Percentiles rank a stretch among this genome's conserved stretches.
Conservation (phyloP, 179 eudicot genomes). For the Beta macrorhiza region DNA sequence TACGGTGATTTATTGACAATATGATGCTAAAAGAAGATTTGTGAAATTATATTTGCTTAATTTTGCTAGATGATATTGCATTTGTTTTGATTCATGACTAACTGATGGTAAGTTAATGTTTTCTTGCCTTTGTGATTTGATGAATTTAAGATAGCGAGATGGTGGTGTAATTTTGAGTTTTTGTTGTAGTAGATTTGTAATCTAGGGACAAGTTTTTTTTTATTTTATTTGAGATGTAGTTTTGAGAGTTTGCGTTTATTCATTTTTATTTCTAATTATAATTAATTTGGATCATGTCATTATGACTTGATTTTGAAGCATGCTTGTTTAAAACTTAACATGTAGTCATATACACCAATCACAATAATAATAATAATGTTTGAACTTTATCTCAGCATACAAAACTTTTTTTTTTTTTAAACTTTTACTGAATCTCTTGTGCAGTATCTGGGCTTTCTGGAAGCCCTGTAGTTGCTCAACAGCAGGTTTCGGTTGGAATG, state of each 20-base stretch:
- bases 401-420: neutral
- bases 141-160: neutral
- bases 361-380: no score
- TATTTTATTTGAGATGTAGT: neutral
- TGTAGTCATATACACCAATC: no score
- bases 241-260: neutral
- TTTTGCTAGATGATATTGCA: neutral
- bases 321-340: neutral
- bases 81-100: neutral
- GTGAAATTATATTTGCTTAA: no score
- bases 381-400: neutral
- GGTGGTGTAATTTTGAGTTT: neutral
- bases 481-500: slow-evolving; percentile 92
- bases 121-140: neutral
- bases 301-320: neutral
- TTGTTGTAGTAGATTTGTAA: neutral
- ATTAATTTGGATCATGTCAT: neutral
- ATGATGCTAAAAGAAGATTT: no score
- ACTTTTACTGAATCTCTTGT: slow-evolving; percentile 10
- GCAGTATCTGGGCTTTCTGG: slow-evolving; percentile 89
- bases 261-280: no score
- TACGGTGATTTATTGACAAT: no score
- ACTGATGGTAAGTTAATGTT: neutral
- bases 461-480: slow-evolving; percentile 62
- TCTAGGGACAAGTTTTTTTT: neutral